Evolutionary conservation across 305 asterid species (phyloP).

Genomic region (Plantago coronopus): DNA sequence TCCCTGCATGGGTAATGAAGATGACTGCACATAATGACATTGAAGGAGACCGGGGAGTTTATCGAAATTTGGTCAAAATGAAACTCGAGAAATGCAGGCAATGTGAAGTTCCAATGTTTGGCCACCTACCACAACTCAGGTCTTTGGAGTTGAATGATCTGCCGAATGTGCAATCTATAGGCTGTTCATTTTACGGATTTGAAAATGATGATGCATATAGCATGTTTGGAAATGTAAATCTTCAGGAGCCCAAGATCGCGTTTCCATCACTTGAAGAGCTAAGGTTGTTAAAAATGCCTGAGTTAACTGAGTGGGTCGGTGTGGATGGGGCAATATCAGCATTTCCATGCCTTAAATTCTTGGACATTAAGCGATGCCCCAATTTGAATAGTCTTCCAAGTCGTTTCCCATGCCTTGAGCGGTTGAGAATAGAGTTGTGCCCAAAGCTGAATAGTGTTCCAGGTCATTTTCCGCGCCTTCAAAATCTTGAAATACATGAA

Average conservation of each 20-base stretch:
- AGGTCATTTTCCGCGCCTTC: background rate
- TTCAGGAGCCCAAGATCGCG: background rate
- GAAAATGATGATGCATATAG: background rate
- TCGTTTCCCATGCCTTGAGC: constrained; percentile 7
- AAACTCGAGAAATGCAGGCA: background rate
- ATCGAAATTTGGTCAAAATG: background rate
- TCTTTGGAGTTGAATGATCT: background rate
- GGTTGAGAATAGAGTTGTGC: background rate
- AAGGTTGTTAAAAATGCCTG: background rate
- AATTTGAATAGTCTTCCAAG: background rate
- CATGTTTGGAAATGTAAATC: background rate
- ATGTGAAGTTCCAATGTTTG: constrained; percentile 3
- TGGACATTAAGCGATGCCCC: background rate
- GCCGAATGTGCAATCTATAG: background rate
- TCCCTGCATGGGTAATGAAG: background rate
- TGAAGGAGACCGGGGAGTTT: background rate
- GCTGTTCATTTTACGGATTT: background rate
- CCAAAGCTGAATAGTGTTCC: background rate
- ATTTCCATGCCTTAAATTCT: background rate
- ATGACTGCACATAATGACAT: background rate
- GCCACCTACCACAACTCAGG: constrained; percentile 12
- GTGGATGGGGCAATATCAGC: background rate
- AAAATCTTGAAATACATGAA: background rate
- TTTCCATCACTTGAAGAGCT: constrained; percentile 30
- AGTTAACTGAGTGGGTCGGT: background rate